Percentiles rank a stretch among this genome's conserved stretches.
These are phyloP conservation scores for Aspergillus fructus DNA, from an alignment of 2,329 filamentous ascomycete species.

Conservation along the genomic window DNA sequence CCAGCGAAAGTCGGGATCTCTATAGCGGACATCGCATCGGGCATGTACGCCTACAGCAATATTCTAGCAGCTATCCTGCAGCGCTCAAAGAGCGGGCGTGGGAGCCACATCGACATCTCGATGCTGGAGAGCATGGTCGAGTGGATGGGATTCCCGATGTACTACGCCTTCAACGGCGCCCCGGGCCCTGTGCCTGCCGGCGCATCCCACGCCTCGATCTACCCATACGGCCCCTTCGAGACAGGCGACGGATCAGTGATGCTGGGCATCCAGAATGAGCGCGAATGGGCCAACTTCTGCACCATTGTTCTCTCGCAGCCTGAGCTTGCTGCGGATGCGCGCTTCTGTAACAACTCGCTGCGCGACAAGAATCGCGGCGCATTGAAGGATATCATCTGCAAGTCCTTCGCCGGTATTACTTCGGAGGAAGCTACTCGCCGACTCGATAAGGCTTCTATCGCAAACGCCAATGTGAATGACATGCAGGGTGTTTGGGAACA, in stretches of 20 bases:
- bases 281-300: conserved; percentile 56
- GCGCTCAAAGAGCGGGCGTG: conserved; percentile 46
- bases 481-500: conserved; percentile 58
- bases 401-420: conserved; percentile 38
- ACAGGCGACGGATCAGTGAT: conserved; percentile 53
- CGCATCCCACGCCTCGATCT: conserved; percentile 56
- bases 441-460: conserved; percentile 52
- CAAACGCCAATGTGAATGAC: conserved; percentile 57
- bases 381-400: conserved; percentile 48
- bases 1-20: conserved; percentile 55
- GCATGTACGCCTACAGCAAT: conserved; percentile 53
- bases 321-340: conserved; percentile 44
- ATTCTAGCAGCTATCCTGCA: conserved; percentile 53
- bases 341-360: conserved; percentile 50
- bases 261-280: conserved; percentile 59
- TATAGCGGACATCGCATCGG: conserved; percentile 56
- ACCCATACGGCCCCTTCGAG: conserved; percentile 57
- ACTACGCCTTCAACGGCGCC: conserved; percentile 52
- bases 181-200: conserved; percentile 47
- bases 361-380: conserved; percentile 49
- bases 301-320: conserved; percentile 45
- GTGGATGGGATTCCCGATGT: conserved; percentile 60
- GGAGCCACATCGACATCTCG: conserved; percentile 54
- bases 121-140: conserved; percentile 61
- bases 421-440: conserved; percentile 43